Base-by-base conservation (phyloP, 352 stramenopile species). In the Phytopythium mirpurense region DNA sequence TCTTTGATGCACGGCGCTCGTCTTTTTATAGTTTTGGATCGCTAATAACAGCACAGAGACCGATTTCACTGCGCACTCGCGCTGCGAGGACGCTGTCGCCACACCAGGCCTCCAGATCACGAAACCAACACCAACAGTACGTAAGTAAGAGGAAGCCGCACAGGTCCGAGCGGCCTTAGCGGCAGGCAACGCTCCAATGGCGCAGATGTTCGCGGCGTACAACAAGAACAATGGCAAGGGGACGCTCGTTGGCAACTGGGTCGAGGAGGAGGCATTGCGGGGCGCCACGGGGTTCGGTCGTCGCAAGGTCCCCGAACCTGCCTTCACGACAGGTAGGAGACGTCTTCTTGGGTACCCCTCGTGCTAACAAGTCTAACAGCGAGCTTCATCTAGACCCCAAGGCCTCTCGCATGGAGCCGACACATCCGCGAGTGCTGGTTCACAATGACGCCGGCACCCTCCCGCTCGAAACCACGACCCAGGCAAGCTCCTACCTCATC, bases 201-300 rank as follows among this genome's bases (percentile, higher is more conserved):
- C 31, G 51, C 51, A 57, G 11, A 82, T 85, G 72, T 80, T 77
- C 44, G 56, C 71, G 5, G 62, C 62, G 27, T 92, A 92, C 72
- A 93, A 93, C 74, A 88, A 89, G 59, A 89, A 79, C 62, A 90
- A 94, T 57, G 66, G 59, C 46, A 86, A 88, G 45, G 76, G 72
- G 15, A 72, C 79, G 42, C 67, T 94, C 19, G 69, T 91, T 21
- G 83, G 83, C 21, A 94, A 94, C 58, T 94, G 83, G 83, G 78
- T 94, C 44, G 81, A 94, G 34, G 83, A 94, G 52, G 70, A 89
- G 21, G 83, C 81, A 2, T 63, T 94, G 36, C 75, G 78, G 10
- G 46, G 63, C 5, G 56, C 50, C 34, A 94, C 83, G 9, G 83
- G 81, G 4, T 83, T 80, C 32, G 68, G 77, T 3, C 73, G 81